phyloP scores from a whole-genome alignment of 495 filamentous ascomycete species.

The Talaromyces wortmannii region DNA sequence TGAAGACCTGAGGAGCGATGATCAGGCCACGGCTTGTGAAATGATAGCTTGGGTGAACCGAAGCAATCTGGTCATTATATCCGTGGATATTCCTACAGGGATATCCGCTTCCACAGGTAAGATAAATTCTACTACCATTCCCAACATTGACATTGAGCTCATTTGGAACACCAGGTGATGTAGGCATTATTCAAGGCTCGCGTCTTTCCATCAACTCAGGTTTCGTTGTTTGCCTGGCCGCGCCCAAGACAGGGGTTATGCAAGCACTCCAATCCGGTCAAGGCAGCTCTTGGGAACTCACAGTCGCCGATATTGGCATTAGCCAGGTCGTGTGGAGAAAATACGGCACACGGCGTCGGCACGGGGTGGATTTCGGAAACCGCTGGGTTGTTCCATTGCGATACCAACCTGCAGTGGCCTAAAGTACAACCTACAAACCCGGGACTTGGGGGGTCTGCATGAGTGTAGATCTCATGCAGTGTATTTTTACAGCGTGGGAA shows the following conservation, averaged over 20 bases:
- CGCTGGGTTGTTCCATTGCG: conserved; percentile 65
- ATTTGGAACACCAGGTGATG: conserved; percentile 27
- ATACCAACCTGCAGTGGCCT: conserved; percentile 21
- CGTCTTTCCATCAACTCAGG: conserved; percentile 67
- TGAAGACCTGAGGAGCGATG: conserved; percentile 72
- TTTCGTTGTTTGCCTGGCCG: conserved; percentile 74
- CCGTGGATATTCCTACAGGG: conserved; percentile 82
- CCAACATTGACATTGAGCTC: conserved; percentile 4
- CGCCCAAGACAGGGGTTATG: conserved; percentile 76
- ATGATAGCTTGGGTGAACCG: conserved; percentile 84
- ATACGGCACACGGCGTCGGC: conserved; percentile 68
- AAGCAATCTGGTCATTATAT: conserved; percentile 66
- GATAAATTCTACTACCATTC: conserved; percentile 14
- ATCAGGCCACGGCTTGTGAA: conserved; percentile 75
- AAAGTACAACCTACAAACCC: not conserved
- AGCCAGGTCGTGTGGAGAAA: conserved; percentile 77
- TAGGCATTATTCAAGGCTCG: conserved; percentile 56
- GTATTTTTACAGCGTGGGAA: not conserved
- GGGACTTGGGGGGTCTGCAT: no score
- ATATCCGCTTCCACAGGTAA: conserved; percentile 72
- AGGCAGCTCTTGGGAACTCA: conserved; percentile 57
- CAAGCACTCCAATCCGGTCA: conserved; percentile 60
- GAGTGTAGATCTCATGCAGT: not conserved
- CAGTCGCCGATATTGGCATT: conserved; percentile 81
- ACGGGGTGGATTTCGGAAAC: conserved; percentile 78